phyloP scores from a whole-genome alignment of 1,284 basidiomycete species.

The Trametes hirsuta region DNA sequence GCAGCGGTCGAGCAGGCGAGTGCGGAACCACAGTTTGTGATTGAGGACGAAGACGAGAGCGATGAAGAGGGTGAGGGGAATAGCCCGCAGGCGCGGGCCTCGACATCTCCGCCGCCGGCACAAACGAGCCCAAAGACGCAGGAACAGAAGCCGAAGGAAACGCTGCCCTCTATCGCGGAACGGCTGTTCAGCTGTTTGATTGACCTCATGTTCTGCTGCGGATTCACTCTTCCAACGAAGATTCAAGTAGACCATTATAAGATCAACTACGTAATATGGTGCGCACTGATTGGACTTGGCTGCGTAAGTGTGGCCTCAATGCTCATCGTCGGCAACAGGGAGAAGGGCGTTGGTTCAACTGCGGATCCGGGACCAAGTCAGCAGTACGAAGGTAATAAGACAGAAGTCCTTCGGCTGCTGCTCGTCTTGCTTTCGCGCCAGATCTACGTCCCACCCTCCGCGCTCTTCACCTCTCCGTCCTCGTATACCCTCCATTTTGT shows the following conservation, averaged over 20 bases:
- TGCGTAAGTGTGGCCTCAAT: neutral
- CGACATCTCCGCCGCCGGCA: conserved; percentile 4
- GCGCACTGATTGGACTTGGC: conserved; percentile 28
- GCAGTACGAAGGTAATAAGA: conserved; percentile 79
- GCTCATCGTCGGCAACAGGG: conserved; percentile 54
- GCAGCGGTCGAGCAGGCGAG: conserved; percentile 37
- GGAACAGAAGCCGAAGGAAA: conserved; percentile 43
- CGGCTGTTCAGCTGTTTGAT: conserved; percentile 77
- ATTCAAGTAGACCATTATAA: conserved; percentile 82
- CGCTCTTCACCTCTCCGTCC: conserved; percentile 72
- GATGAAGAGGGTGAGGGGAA: conserved; percentile 73
- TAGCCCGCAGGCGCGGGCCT: conserved; percentile 38
- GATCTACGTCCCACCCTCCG: conserved; percentile 78
- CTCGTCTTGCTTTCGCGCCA: conserved; percentile 86
- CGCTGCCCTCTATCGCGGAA: conserved; percentile 77
- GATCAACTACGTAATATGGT: conserved; percentile 88
- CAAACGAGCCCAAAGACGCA: conserved; percentile 28
- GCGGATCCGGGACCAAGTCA: conserved; percentile 69
- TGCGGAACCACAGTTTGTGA: conserved; percentile 69
- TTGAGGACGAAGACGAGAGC: conserved; percentile 77
- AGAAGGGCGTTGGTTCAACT: conserved; percentile 87
- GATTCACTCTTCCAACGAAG: conserved; percentile 83
- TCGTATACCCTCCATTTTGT: conserved; percentile 78
- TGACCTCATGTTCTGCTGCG: conserved; percentile 89
- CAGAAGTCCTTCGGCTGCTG: conserved; percentile 84